Percentiles rank a stretch among this genome's conserved stretches.
Conservation (phyloP, 176 grass and related monocot species). For the Triticum dicoccoides region DNA sequence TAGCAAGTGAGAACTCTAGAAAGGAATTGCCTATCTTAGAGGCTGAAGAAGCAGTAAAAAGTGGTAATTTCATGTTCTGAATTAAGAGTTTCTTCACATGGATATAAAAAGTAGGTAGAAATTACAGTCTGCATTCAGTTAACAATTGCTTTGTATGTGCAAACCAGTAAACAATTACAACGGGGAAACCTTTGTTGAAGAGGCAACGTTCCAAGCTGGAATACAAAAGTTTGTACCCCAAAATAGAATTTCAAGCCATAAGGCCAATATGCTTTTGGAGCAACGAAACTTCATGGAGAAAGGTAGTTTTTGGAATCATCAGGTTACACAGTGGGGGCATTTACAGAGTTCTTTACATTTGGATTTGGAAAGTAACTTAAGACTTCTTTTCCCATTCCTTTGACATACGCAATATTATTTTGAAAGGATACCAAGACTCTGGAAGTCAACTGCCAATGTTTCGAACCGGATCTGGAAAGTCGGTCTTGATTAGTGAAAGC, state of each 20-base stretch:
- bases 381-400: background rate
- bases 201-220: constrained; percentile 29
- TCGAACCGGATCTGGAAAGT: constrained; percentile 67
- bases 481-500: constrained; percentile 45
- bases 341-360: constrained; percentile 4
- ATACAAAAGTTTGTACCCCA: background rate
- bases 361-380: background rate
- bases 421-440: constrained; percentile 28
- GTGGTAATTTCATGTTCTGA: constrained; percentile 36
- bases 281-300: constrained; percentile 33
- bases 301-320: constrained; percentile 24
- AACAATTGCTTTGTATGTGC: constrained; percentile 22
- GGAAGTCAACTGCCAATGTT: constrained; percentile 50
- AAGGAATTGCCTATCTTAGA: constrained; percentile 45
- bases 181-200: background rate
- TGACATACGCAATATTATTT: constrained; percentile 5
- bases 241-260: constrained; percentile 35
- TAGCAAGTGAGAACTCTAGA: constrained; percentile 37
- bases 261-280: constrained; percentile 23
- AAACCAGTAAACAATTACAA: constrained; percentile 26
- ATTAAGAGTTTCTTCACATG: constrained; percentile 25
- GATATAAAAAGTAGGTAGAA: constrained; percentile 6
- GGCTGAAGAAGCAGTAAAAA: constrained; percentile 29
- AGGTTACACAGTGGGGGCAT: background rate
- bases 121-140: constrained; percentile 13